Evolutionary conservation across 176 grass and related monocot species (phyloP).

Genomic region (bread wheat (Triticum aestivum)): DNA sequence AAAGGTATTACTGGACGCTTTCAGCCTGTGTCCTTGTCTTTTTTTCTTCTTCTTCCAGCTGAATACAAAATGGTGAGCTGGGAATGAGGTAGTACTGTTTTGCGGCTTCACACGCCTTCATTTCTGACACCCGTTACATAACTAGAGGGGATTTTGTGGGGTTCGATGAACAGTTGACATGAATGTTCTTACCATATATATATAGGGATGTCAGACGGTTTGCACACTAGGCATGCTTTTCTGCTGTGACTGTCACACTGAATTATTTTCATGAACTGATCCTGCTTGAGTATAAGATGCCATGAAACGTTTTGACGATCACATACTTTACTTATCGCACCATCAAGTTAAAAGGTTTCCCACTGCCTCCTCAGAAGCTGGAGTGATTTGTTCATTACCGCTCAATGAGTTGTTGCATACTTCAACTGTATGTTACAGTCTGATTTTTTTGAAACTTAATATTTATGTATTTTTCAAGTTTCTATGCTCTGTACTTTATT

Average conservation of each 20-base stretch:
- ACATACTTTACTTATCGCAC: neutral
- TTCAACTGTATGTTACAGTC: neutral
- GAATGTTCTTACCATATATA: neutral
- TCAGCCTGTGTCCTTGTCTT: neutral
- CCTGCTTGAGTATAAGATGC: neutral
- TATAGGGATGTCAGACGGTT: neutral
- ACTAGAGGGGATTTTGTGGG: neutral
- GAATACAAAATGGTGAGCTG: neutral
- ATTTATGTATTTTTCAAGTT: neutral
- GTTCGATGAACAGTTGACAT: neutral
- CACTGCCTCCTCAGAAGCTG: neutral
- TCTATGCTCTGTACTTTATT: neutral
- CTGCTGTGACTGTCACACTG: neutral
- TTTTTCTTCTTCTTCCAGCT: neutral
- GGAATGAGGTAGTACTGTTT: neutral
- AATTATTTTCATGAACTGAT: neutral
- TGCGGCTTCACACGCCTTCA: neutral
- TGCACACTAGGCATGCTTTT: neutral
- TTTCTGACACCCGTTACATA: neutral
- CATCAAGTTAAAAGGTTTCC: neutral
- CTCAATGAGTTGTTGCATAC: neutral
- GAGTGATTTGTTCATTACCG: neutral
- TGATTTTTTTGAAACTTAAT: neutral
- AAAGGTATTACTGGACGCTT: constrained; percentile 57
- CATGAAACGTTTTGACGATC: neutral